A percentile compares a stretch with the other conserved stretches of the same genome.
Conservation (phyloP, 225 moss, liverwort and hornwort species). For the Climacium dendroides region DNA sequence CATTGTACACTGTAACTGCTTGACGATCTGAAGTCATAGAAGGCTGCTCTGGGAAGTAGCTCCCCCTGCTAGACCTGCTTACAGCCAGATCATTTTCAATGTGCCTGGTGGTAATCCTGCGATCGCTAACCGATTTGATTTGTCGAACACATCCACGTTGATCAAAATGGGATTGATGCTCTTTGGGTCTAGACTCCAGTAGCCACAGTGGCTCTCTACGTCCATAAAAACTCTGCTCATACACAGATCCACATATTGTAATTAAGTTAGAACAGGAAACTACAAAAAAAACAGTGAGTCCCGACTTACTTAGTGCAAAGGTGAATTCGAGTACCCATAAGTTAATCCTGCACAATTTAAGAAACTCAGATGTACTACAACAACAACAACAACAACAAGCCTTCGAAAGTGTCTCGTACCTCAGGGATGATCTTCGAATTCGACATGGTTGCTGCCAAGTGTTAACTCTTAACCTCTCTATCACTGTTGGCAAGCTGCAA, state of each 20-base stretch:
- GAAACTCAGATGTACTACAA: not conserved
- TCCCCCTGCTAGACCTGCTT: not conserved
- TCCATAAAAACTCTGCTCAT: constrained; percentile 9
- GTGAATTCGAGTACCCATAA: not conserved
- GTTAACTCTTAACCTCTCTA: not conserved
- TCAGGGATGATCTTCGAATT: not conserved
- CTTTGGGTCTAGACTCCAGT: not conserved
- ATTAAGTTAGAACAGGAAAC: not conserved
- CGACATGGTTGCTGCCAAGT: not conserved
- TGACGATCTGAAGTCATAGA: not conserved
- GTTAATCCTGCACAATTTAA: not conserved
- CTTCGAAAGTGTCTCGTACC: not conserved
- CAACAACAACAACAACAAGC: not conserved
- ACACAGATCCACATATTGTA: not conserved
- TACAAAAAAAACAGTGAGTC: not conserved
- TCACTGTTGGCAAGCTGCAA: not conserved
- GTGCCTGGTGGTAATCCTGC: not conserved
- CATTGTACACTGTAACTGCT: not conserved
- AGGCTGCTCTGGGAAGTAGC: not conserved
- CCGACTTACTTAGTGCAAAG: not conserved
- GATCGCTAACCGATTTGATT: not conserved
- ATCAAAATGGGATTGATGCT: constrained; percentile 1
- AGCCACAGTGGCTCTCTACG: constrained; percentile 12
- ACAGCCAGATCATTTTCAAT: not conserved
- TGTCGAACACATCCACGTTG: constrained; percentile 25